These are phyloP conservation scores for Daldinia caldariorum DNA, from an alignment of 495 filamentous ascomycete species.

Conservation along the genomic window DNA sequence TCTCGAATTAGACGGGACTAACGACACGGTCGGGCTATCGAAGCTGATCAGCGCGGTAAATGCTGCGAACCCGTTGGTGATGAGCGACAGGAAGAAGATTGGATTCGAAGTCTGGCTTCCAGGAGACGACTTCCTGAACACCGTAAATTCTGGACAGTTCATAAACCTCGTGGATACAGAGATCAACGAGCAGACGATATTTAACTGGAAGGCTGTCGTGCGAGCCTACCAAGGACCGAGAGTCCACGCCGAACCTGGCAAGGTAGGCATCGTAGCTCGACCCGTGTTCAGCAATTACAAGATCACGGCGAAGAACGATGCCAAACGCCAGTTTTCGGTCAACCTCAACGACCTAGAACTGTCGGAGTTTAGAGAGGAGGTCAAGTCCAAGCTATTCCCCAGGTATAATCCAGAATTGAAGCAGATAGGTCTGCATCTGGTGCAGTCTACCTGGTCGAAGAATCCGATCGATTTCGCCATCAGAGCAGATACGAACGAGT, in stretches of 20 bases:
- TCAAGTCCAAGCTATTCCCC: constrained; percentile 15
- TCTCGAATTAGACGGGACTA: not conserved
- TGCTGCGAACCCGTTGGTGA: not conserved
- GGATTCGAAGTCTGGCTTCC: constrained; percentile 32
- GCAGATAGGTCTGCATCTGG: constrained; percentile 20
- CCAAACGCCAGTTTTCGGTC: not conserved
- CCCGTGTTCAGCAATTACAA: constrained; percentile 19
- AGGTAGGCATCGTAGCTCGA: constrained; percentile 20
- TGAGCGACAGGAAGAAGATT: not conserved
- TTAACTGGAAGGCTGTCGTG: constrained; percentile 11
- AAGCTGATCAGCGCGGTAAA: constrained; percentile 1
- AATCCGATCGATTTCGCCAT: constrained; percentile 32
- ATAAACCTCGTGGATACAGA: not conserved
- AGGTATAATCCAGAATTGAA: not conserved
- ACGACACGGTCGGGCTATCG: not conserved
- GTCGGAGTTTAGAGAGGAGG: constrained; percentile 10
- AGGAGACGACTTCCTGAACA: constrained; percentile 12
- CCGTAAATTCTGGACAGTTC: not conserved
- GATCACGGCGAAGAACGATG: not conserved
- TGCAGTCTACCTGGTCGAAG: constrained; percentile 10
- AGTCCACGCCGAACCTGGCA: not conserved
- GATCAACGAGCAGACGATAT: not conserved
- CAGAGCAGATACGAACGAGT: constrained; percentile 26
- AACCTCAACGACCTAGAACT: not conserved
- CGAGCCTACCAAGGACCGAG: not conserved